Evolutionary conservation across 1,284 basidiomycete genomes (phyloP).

Genomic region (Boletus hoseneyae): DNA sequence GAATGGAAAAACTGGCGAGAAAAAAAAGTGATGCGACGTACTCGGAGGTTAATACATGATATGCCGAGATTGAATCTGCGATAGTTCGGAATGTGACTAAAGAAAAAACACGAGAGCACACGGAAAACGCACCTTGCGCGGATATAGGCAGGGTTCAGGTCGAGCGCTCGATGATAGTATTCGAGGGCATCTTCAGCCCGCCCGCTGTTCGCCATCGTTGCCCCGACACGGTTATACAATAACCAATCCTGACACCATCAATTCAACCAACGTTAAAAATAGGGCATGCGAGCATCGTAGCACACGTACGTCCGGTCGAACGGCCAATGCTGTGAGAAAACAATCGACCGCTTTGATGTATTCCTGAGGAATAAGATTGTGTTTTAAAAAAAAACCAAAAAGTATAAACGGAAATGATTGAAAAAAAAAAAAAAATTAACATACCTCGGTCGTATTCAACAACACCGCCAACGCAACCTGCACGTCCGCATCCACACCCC

Average conservation of each 20-base stretch:
- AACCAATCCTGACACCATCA: constrained; percentile 77
- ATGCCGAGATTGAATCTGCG: constrained; percentile 87
- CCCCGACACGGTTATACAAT: constrained; percentile 94
- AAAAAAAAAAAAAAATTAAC: constrained; percentile 17
- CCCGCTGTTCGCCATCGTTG: constrained; percentile 93
- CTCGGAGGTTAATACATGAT: constrained; percentile 82
- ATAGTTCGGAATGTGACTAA: neutral
- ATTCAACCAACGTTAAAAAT: neutral
- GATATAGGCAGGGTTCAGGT: constrained; percentile 91
- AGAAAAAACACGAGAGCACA: constrained; percentile 10
- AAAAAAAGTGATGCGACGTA: constrained; percentile 37
- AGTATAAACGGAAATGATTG: neutral
- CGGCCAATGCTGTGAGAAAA: constrained; percentile 84
- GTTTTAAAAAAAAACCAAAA: neutral
- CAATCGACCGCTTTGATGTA: constrained; percentile 93
- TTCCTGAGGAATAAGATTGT: constrained; percentile 51
- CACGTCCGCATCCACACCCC: constrained; percentile 81
- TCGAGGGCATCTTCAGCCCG: constrained; percentile 79
- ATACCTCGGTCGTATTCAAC: constrained; percentile 86
- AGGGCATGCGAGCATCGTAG: neutral
- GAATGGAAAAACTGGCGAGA: neutral
- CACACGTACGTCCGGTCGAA: constrained; percentile 75
- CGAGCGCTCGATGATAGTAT: constrained; percentile 89
- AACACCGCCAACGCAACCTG: constrained; percentile 94
- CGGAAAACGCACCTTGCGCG: constrained; percentile 65